Evolutionary conservation across 352 stramenopile genomes (phyloP), one percentile per base, ranked within the genome.

Genomic region (Blastocystis sp.): DNA sequence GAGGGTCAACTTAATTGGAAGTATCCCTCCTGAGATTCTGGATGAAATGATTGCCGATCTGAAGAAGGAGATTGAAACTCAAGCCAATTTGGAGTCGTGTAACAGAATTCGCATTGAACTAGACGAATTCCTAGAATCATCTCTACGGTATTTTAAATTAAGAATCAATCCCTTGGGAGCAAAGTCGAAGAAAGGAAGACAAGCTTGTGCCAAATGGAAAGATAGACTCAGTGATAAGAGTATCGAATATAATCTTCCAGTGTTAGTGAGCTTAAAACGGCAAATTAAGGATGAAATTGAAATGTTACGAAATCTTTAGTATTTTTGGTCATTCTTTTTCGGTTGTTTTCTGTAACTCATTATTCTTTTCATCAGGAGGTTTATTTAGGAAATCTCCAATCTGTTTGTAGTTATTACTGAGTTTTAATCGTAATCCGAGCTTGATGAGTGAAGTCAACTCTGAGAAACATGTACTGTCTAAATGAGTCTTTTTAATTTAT

Each of bases 391-490:
- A 62, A 33, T 33, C 5, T 62, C 3, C 13, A 33, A 3, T n/a
- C 19, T 13, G 5, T n/a, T 62, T 33, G 56, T 62, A 62, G 5
- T 62, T 62, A 13, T 62, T 48, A 48, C 3, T 48, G 2, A 48
- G 9, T 48, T 9, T 48, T 9, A 48, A 9, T 48, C 40, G 9
- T 9, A 9, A 2, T 48, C 40, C 40, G 2, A 48, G 40, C 3
- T 62, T 13, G 3, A 62, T 62, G 56, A 62, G 56, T 62, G 56
- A 13, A n/a, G 6, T 33, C 2, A 33, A n/a, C 5, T 62, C 56
- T 35, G 66, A 78, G 17, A 51, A 78, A 4, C 66, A 78, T 56
- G 66, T 78, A 56, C 24, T 42, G 37, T 78, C 22, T 54, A 22
- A 6, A 37, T 30, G 53, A 3, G n/a, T 64, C 37, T 48, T 37